These are phyloP conservation scores for Fusarium sp. DNA, from an alignment of 2,329 filamentous ascomycete species.

Conservation along the genomic window DNA sequence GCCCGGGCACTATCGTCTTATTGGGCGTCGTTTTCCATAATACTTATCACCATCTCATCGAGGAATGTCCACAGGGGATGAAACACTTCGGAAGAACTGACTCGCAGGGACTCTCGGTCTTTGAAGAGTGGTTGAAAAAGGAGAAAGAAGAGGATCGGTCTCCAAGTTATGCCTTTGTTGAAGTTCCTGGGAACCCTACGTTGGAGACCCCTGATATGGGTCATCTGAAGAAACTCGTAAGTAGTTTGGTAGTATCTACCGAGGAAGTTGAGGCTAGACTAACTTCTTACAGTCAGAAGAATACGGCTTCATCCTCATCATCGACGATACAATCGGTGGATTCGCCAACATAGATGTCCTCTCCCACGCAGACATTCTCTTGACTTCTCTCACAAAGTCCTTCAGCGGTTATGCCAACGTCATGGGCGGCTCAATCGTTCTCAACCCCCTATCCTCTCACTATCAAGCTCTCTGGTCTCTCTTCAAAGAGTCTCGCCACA, in stretches of 20 bases:
- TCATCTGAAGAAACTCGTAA: constrained; percentile 54
- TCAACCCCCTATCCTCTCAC: constrained; percentile 59
- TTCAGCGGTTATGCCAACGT: constrained; percentile 68
- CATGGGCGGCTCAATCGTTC: constrained; percentile 62
- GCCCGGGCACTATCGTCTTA: constrained; percentile 53
- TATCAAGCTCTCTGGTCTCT: constrained; percentile 52
- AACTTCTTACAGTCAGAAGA: constrained; percentile 50
- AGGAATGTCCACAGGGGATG: constrained; percentile 56
- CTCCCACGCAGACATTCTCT: constrained; percentile 59
- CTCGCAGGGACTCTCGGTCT: constrained; percentile 53
- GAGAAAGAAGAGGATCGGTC: constrained; percentile 53
- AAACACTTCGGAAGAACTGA: constrained; percentile 62
- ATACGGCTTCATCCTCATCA: constrained; percentile 57
- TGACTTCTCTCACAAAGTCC: constrained; percentile 67
- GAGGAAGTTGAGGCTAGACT: not conserved
- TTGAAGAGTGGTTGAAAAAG: constrained; percentile 58
- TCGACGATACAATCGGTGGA: constrained; percentile 62
- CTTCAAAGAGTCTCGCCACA: constrained; percentile 48
- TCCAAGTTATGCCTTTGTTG: constrained; percentile 60
- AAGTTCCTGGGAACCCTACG: constrained; percentile 56
- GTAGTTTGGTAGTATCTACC: constrained; percentile 28
- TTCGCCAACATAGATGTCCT: constrained; percentile 64
- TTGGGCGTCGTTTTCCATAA: constrained; percentile 65
- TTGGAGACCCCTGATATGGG: constrained; percentile 49
- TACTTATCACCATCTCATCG: constrained; percentile 59